phyloP scores from a whole-genome alignment of 768 basidiomycete species.

The Trametes punicea region DNA sequence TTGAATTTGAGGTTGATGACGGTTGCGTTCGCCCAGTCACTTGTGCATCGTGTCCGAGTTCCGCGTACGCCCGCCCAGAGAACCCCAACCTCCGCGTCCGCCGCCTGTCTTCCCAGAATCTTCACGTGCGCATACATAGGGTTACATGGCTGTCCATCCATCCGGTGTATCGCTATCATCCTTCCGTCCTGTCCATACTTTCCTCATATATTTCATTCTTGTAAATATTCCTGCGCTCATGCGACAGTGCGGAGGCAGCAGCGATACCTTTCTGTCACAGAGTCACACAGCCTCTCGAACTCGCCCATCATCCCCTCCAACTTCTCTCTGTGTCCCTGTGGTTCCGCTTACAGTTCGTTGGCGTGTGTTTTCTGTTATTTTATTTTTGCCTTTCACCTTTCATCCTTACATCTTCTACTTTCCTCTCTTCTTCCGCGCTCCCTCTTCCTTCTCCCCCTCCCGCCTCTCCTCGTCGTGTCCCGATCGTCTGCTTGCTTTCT shows the following conservation, averaged over 20 bases:
- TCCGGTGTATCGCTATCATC: conserved; percentile 13
- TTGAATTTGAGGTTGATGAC: conserved; percentile 6
- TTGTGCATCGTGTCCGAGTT: conserved; percentile 71
- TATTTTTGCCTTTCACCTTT: conserved; percentile 4
- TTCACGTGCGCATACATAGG: conserved; percentile 33
- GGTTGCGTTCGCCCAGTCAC: conserved; percentile 46
- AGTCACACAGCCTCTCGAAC: conserved; percentile 5
- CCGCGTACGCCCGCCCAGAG: conserved; percentile 73
- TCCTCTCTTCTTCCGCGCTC: not conserved
- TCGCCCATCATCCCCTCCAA: conserved; percentile 9
- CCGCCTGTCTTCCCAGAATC: conserved; percentile 39
- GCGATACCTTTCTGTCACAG: conserved; percentile 5
- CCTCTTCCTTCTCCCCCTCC: not conserved
- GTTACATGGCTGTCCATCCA: conserved; percentile 6
- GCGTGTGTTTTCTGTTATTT: conserved; percentile 19
- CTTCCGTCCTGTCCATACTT: conserved; percentile 14
- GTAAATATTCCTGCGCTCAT: conserved; percentile 23
- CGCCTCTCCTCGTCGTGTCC: conserved; percentile 12
- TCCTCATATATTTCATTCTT: conserved; percentile 23
- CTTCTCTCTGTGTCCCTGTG: conserved; percentile 2
- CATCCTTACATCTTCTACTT: not conserved
- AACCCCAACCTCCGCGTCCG: conserved; percentile 34
- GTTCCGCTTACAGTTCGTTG: conserved; percentile 3
- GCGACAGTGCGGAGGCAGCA: conserved; percentile 12
- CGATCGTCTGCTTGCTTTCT: conserved; percentile 24